phyloP scores from a whole-genome alignment of 805 yeast genomes.

The Ascoidea asiatica region DNA sequence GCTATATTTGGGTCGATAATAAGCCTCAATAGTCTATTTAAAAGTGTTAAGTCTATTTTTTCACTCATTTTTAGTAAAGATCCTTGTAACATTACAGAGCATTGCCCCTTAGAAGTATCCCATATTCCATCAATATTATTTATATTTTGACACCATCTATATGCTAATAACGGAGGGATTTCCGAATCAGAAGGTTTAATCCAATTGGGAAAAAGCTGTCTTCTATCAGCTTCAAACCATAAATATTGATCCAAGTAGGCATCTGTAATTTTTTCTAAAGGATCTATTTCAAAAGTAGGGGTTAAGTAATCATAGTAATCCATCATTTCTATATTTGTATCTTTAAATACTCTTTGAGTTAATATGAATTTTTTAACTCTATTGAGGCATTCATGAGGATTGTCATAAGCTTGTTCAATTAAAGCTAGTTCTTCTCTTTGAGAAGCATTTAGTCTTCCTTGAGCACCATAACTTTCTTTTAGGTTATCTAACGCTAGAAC shows the following conservation, averaged over 20 bases:
- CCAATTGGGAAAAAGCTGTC: constrained; percentile 90
- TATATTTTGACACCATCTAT: constrained; percentile 89
- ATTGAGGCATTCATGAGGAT: constrained; percentile 85
- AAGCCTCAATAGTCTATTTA: constrained; percentile 69
- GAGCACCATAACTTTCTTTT: constrained; percentile 66
- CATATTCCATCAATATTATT: constrained; percentile 70
- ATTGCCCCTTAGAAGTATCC: constrained; percentile 62
- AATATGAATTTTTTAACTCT: constrained; percentile 71
- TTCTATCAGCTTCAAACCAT: constrained; percentile 89
- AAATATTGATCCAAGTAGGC: constrained; percentile 91
- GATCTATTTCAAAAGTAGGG: constrained; percentile 83
- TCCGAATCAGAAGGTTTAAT: constrained; percentile 90
- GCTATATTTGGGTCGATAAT: constrained; percentile 86
- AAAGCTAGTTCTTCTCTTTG: constrained; percentile 89
- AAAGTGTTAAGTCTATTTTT: constrained; percentile 75
- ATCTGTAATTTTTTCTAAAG: constrained; percentile 89
- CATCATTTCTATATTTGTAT: constrained; percentile 77
- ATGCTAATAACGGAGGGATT: constrained; percentile 80
- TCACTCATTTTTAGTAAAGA: constrained; percentile 59
- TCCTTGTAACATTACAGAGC: constrained; percentile 77
- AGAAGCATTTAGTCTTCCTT: constrained; percentile 66
- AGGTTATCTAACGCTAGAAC: constrained; percentile 81
- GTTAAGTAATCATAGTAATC: constrained; percentile 74
- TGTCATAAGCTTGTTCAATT: constrained; percentile 93
- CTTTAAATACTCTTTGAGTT: constrained; percentile 88